Evolutionary conservation across 768 basidiomycete genomes (phyloP).

Genomic region (Trichaptum fuscoviolaceum): DNA sequence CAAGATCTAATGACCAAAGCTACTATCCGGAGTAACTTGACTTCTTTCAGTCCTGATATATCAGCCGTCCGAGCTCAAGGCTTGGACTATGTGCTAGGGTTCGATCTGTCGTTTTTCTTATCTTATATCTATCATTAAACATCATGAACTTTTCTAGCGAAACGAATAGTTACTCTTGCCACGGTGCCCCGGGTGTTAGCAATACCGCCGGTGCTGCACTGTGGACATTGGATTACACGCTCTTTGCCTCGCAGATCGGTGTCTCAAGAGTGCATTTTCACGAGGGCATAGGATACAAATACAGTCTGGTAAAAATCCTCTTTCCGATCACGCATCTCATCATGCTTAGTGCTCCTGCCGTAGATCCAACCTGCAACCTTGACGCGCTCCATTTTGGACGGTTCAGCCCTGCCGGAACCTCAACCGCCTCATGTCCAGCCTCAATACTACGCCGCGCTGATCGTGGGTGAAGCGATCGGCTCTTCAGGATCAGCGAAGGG

Average conservation of each 20-base stretch:
- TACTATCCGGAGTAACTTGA: constrained; percentile 51
- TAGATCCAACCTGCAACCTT: constrained; percentile 62
- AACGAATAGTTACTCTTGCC: constrained; percentile 48
- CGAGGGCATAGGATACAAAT: constrained; percentile 66
- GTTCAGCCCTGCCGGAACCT: constrained; percentile 42
- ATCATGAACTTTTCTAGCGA: constrained; percentile 27
- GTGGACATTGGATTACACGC: constrained; percentile 61
- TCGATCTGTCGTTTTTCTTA: not conserved
- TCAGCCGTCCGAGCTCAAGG: constrained; percentile 38
- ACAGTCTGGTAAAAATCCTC: constrained; percentile 43
- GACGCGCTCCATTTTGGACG: constrained; percentile 53
- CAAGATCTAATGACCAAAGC: constrained; percentile 64
- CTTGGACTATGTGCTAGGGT: constrained; percentile 50
- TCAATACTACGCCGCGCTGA: constrained; percentile 59
- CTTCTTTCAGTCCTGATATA: constrained; percentile 48
- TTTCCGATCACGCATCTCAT: constrained; percentile 4
- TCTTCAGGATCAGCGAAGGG: constrained; percentile 33
- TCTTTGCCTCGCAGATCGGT: constrained; percentile 53
- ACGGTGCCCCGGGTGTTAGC: constrained; percentile 52
- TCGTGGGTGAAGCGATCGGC: constrained; percentile 55
- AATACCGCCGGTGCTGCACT: constrained; percentile 67
- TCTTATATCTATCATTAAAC: not conserved
- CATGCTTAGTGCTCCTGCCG: constrained; percentile 8
- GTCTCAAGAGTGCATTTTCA: constrained; percentile 57
- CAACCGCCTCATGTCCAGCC: constrained; percentile 58